Evolutionary conservation across 2,329 filamentous ascomycete species (phyloP), one percentile per base, ranked within the genome.

Genomic region (Zelopaecilomyces penicillatus): DNA sequence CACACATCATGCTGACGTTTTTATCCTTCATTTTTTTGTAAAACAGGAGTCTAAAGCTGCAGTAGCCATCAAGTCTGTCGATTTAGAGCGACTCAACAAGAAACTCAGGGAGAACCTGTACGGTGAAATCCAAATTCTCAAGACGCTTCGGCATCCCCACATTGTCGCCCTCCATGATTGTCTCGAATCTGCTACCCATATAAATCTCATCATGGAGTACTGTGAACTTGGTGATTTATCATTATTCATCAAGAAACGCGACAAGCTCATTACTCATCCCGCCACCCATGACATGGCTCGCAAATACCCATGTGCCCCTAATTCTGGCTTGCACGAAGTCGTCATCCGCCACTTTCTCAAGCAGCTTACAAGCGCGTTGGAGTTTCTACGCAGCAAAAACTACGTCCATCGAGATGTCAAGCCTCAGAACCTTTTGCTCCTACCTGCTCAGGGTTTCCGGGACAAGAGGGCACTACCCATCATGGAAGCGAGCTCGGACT

Each of bases 171-270:
- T 98, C 39, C 90, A 96, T 70, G 88, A 95, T 67, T 96, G 90
- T 69, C 78, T 91, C 64, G 90, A 97, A 65, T 85, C 87, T 1
- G 72, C 80, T 4, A 83, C 83, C 26, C 87, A 95, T 60, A 96
- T 97, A 67, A 93, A 98, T 67, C 78, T 98, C 47, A 83, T 97
- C 51, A 98, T 97, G 91, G 93, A 98, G 69, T 97, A 94, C 67
- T 97, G 93, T 68, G 88, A 95, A 61, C 77, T 98, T 35, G 91
- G 93, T 26, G 93, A 98, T 61, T 69, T 98, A 47, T 95, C 93
- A 8, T 75, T 91, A 43, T 97, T 98, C 66, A 96, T 98, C 69
- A 95, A 93, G 74, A 94, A 93, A 68, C 80, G 91, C 49, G 82
- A 91, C 49, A 86, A 83, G 59, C 78, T 96, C 38, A 76, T 75